A percentile compares a stretch with the other conserved stretches of the same genome.
phyloP scores from a whole-genome alignment of 495 filamentous ascomycete genomes.

The Ramalina intermedia region DNA sequence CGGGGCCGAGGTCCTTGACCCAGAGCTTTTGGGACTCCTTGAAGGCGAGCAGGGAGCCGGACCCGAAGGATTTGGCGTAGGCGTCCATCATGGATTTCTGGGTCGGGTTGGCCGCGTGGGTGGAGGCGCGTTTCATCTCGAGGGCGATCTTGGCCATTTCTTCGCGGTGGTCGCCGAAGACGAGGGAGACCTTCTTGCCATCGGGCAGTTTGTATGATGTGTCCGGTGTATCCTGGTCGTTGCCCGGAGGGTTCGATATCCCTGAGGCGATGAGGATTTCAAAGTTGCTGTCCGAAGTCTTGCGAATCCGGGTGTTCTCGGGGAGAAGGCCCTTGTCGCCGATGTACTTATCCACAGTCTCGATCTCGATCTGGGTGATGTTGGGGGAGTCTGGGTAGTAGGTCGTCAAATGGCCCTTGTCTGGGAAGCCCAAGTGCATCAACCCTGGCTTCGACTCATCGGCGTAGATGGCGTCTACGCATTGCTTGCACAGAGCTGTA shows the following conservation, averaged over 20 bases:
- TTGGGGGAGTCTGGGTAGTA: conserved; percentile 83
- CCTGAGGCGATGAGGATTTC: conserved; percentile 78
- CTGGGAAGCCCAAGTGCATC: conserved; percentile 78
- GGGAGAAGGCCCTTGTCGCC: conserved; percentile 58
- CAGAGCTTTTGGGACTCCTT: conserved; percentile 83
- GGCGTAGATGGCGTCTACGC: conserved; percentile 56
- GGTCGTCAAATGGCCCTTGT: conserved; percentile 68
- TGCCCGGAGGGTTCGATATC: conserved; percentile 35
- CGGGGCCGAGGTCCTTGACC: conserved; percentile 83
- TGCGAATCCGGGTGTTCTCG: conserved; percentile 80
- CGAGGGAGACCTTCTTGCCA: conserved; percentile 57
- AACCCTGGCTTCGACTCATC: conserved; percentile 44
- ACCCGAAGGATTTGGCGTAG: conserved; percentile 72
- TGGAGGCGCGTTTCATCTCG: conserved; percentile 54
- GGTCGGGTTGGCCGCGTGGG: conserved; percentile 70
- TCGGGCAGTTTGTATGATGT: conserved; percentile 52
- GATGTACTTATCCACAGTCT: conserved; percentile 54
- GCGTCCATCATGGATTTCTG: conserved; percentile 71
- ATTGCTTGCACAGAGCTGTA: conserved; percentile 47
- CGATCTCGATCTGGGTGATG: conserved; percentile 78
- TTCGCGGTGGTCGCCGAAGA: conserved; percentile 70
- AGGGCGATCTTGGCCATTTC: conserved; percentile 70
- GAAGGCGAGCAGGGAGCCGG: conserved; percentile 74
- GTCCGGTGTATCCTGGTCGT: conserved; percentile 54
- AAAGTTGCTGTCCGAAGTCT: conserved; percentile 55